Base-by-base conservation (phyloP, 495 filamentous ascomycete genomes). In the Lentithecium fluviatile region DNA sequence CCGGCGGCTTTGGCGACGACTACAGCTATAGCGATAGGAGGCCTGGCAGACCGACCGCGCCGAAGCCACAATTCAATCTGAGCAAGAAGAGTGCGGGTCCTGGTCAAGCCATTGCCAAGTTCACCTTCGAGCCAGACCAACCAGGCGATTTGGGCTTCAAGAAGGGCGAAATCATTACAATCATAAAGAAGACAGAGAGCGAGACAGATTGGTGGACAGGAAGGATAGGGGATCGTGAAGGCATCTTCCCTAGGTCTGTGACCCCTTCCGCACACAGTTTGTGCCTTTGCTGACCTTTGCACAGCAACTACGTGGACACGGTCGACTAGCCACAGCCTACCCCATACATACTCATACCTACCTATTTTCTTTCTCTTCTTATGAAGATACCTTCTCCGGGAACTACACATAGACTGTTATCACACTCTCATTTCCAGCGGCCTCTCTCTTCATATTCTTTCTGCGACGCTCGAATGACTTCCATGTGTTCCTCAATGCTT, bases 111-210 rank as follows among this genome's bases (percentile, higher is more conserved):
- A 76, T 95, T 45, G 94, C 94, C 0, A 77, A 96, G 55, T 97
- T 87, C 67, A 92, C 88, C 2, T 98, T 97, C 72, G 92, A 97
- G 62, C 85, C 90, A 2, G 92, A 96, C 69, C 92, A 98, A 69
- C 84, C 88, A 0, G 94, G 94, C 21, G 94, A 98, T 71, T 74
- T 98, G 58, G 88, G 85, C 0, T 97, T 97, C 79, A 95, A 95
- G 79, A 97, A 98, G 78, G 94, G 94, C 19, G 94, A 98, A 34
- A 76, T 97, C 49, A 96, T 98, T 64, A 97, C 92, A n/a, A 94
- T 98, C 56, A 74, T 93, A 19, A 97, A 98, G 77, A 88, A 89
- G 71, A 97, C 94, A n/a, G 90, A 98, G 0, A 91, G 83, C 62
- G 87, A 88, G 60, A 86, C 85, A 10, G 91, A 96, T 73, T 95